Evolutionary conservation across 2,329 filamentous ascomycete genomes (phyloP).

Genomic region (Arthroderma sp.): DNA sequence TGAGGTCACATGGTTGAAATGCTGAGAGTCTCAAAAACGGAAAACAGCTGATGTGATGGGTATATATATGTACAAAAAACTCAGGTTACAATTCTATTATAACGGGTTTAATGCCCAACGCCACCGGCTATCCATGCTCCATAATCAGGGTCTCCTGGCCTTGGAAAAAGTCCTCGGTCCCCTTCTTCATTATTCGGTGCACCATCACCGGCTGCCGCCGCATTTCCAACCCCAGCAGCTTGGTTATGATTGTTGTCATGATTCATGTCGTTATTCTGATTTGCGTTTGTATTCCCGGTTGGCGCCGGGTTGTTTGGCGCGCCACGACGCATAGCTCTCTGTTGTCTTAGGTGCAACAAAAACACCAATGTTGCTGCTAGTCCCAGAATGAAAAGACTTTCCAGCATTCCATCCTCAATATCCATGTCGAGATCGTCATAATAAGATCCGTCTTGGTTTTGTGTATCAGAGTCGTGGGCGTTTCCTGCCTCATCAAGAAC

Average conservation of each 20-base stretch:
- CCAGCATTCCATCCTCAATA: slow-evolving; percentile 65
- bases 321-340: slow-evolving; percentile 43
- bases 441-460: slow-evolving; percentile 36
- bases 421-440: slow-evolving; percentile 49
- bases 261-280: neutral
- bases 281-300: neutral
- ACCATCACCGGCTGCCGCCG: slow-evolving; percentile 15
- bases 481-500: slow-evolving; percentile 15
- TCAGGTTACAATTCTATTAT: neutral
- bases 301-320: slow-evolving; percentile 7
- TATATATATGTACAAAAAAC: neutral
- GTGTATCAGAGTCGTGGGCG: slow-evolving; percentile 10
- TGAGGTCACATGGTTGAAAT: neutral
- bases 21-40: slow-evolving; percentile 1
- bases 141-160: slow-evolving; percentile 53
- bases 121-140: slow-evolving; percentile 55
- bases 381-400: slow-evolving; percentile 71
- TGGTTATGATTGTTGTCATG: neutral
- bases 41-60: neutral
- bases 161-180: slow-evolving; percentile 50
- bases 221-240: slow-evolving; percentile 6
- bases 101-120: slow-evolving; percentile 36
- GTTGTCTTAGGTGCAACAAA: slow-evolving; percentile 69
- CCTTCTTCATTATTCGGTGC: slow-evolving; percentile 12
- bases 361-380: slow-evolving; percentile 61